These are phyloP conservation scores for Triticum aestivum DNA, from an alignment of 176 grass and related monocot genomes.

Conservation along the genomic window IWGSC_CS_RefSeq_v2.1 NC_057796.1:202166309-202166808, in stretches of 20 bases:
- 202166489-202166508: conserved; percentile 98
- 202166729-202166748: background rate
- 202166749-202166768: conserved; percentile 19
- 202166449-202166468: conserved; percentile 66
- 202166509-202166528: conserved; percentile 90
- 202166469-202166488: conserved; percentile 87
- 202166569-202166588: conserved; percentile 89
- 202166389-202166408: conserved; percentile 89
- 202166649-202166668: background rate
- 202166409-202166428: conserved; percentile 83
- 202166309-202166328: background rate
- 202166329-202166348: conserved; percentile 1
- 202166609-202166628: background rate
- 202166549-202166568: conserved; percentile 99
- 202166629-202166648: conserved; percentile 1
- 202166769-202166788: background rate
- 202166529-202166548: conserved; percentile 85
- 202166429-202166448: conserved; percentile 94
- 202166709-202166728: background rate
- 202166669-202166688: conserved; percentile 3
- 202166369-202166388: conserved; percentile 36
- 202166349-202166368: background rate
- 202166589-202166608: conserved; percentile 52
- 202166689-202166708: background rate
- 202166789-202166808: background rate